Base-by-base conservation (phyloP, 1,284 basidiomycete species). In the Leucoagaricus sp. region DNA sequence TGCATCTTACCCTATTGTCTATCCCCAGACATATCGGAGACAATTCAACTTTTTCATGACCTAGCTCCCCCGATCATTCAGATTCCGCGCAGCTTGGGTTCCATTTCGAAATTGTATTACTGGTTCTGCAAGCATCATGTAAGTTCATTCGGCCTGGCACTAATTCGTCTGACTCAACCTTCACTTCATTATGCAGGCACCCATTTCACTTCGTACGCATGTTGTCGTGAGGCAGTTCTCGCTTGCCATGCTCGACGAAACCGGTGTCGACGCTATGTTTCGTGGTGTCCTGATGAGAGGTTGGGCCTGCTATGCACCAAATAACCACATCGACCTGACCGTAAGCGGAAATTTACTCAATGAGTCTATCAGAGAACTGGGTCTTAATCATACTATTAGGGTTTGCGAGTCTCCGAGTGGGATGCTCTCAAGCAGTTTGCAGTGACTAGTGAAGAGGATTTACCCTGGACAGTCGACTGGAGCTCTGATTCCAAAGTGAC, bases 261-360 rank as follows among this genome's bases (percentile, higher is more conserved):
- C 67, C 69, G 9, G 87, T 69, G 26, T 72, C 69, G 19, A 78
- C 78, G 9, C 83, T 76, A 38, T 76, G 74, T 15, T 70, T 70
- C 0, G 82, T 78, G 60, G 87, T 88, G 60, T 74, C 80, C 65
- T 89, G 84, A 46, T 88, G 74, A 56, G 82, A 80, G 13, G 77
- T 77, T 59, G 87, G 84, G 0, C 84, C 13, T 38, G 36, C 17
- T 38, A 38, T 13, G 36, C 36, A 15, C 36, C 36, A 13, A 38
- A 38, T 38, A 38, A 38, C 15, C 36, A 38, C 4, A 38, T 38
- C 15, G 36, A 38, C 15, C 13, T 38, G 36, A 38, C 36, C 15
- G 36, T 38, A 38, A 38, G 36, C 17, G 15, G 36, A 10, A 38
- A 10, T 13, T 38, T n/a, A 4, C 12, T 38, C 4, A 13, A 8